A percentile compares a stretch with the other conserved stretches of the same genome.
Evolutionary conservation across 2,329 filamentous ascomycete genomes (phyloP).

Genomic region (Botrytis medusae): DNA sequence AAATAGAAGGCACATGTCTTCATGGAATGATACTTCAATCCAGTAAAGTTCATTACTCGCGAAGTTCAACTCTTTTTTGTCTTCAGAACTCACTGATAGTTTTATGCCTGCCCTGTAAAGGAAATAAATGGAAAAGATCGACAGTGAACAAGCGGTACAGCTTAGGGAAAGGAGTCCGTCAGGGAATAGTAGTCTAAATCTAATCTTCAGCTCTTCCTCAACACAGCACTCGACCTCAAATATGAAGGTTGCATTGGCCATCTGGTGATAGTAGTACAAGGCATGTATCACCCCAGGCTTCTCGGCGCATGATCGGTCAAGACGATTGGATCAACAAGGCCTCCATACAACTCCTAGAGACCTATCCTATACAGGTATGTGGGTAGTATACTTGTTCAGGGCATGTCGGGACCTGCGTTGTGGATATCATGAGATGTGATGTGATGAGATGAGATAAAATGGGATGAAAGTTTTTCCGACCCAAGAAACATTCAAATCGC

Average conservation of each 20-base stretch:
- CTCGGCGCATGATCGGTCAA: neutral
- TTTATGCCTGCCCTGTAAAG: neutral
- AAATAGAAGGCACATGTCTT: slow-evolving; percentile 4
- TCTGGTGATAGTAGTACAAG: slow-evolving; percentile 10
- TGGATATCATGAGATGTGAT: slow-evolving; percentile 13
- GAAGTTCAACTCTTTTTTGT: neutral
- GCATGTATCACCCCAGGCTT: neutral
- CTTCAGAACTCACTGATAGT: neutral
- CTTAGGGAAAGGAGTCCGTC: neutral
- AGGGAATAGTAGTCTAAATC: neutral
- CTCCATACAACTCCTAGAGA: neutral
- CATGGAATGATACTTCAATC: neutral
- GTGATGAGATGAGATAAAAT: neutral
- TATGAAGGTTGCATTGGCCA: neutral
- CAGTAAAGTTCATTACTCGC: neutral
- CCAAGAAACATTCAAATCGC: neutral
- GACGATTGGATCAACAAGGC: neutral
- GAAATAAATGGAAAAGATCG: neutral
- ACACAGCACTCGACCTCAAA: neutral
- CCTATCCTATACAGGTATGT: neutral
- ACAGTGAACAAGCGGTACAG: neutral
- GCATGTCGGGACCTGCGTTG: neutral
- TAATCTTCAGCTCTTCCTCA: neutral
- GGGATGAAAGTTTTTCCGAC: neutral
- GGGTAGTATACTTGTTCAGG: neutral